Evolutionary conservation across 2,329 filamentous ascomycete genomes (phyloP), one percentile per base, ranked within the genome.

Genomic region (Fusarium camptoceras): DNA sequence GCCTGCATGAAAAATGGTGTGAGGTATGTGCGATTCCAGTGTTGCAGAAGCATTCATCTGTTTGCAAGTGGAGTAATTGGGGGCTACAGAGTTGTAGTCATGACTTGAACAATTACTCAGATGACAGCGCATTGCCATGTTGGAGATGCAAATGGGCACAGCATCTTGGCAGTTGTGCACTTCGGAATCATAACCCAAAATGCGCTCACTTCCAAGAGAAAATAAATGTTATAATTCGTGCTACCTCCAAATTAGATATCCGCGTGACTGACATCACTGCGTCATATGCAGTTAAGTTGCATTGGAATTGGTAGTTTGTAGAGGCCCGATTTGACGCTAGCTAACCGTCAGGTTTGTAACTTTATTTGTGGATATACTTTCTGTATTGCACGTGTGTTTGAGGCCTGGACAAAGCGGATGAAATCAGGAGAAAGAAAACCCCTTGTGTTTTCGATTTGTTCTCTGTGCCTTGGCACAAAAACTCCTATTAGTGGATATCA

Each of bases 1-100:
- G 59, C 59, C 49, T 61, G 68, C 59, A 71, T 65, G 55, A 48
- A 25, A 68, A 71, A 73, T 74, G 67, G 62, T 70, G 68, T 55
- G 67, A 74, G 64, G 54, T 22, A 56, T 50, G 50, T 64, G 60
- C 46, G 53, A 60, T 49, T 62, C 49, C 30, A 37, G 43, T n/a
- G 12, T 27, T 31, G 42, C n/a, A 62, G 44, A 73, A 58, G 25
- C 55, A 56, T 66, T 71, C 49, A 57, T 47, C 43, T 28, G 34
- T n/a, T 55, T 59, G 46, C 31, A 50, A 50, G 69, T 73, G 71
- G 72, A 74, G 72, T 31, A 58, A 44, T 69, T 71, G 71, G 72
- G 71, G 72, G 56, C 67, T 72, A 68, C 43, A 39, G 41, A 42
- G 72, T 68, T 60, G 56, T 50, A 49, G 22, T 27, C 24, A 30